Evolutionary conservation across 352 stramenopile genomes (phyloP).

Genomic region (Phytophthora citricola): DNA sequence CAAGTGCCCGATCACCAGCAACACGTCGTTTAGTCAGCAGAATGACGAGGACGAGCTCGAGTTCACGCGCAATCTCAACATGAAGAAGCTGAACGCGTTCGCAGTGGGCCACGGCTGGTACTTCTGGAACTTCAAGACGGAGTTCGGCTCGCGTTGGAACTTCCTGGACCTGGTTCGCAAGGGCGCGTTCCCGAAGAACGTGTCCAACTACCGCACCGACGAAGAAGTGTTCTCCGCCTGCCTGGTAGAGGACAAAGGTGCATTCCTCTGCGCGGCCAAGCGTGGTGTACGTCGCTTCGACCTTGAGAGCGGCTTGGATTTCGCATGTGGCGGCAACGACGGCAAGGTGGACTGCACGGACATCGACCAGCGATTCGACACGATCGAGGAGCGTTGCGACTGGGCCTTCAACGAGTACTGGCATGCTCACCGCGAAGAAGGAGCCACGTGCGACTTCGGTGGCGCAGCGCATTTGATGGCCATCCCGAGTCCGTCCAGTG

Average conservation of each 20-base stretch:
- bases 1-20: slow-evolving; percentile 86
- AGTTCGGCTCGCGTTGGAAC: slow-evolving; percentile 92
- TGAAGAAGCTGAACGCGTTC: slow-evolving; percentile 95
- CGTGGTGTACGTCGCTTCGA: slow-evolving; percentile 64
- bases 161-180: slow-evolving; percentile 79
- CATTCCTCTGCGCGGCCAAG: slow-evolving; percentile 75
- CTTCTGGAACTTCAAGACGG: slow-evolving; percentile 97
- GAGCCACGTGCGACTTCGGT: slow-evolving; percentile 80
- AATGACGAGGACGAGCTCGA: slow-evolving; percentile 80
- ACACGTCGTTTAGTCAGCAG: slow-evolving; percentile 84
- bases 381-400: slow-evolving; percentile 70
- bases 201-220: slow-evolving; percentile 62
- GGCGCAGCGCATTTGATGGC: slow-evolving; percentile 64
- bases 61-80: slow-evolving; percentile 81
- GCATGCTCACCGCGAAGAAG: slow-evolving; percentile 64
- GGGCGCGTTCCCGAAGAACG: slow-evolving; percentile 77
- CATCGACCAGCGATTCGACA: slow-evolving; percentile 51
- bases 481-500: slow-evolving; percentile 28
- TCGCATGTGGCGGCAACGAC: slow-evolving; percentile 59
- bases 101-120: slow-evolving; percentile 93
- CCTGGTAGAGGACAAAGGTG: slow-evolving; percentile 72
- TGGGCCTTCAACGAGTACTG: slow-evolving; percentile 82
- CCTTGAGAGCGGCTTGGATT: slow-evolving; percentile 61
- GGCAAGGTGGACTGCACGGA: slow-evolving; percentile 59
- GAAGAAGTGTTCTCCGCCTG: slow-evolving; percentile 75